phyloP scores from a whole-genome alignment of 305 asterid genomes.

The Solanum aculeatissimum region DNA sequence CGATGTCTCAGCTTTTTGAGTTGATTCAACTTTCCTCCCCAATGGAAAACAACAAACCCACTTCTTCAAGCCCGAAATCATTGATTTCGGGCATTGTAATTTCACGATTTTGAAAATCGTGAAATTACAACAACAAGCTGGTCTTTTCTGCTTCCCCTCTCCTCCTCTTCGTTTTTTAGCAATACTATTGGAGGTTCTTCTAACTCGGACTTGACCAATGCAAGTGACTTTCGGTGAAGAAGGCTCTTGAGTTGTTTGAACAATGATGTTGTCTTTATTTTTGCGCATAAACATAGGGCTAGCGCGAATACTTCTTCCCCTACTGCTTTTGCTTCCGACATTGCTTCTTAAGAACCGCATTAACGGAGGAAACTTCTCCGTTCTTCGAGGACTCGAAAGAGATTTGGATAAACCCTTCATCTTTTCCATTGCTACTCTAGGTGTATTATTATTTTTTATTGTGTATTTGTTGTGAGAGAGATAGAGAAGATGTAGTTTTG shows the following conservation, averaged over 20 bases:
- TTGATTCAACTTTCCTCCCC: conserved; percentile 23
- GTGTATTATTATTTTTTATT: not conserved
- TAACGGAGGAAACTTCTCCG: conserved; percentile 77
- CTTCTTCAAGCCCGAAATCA: conserved; percentile 14
- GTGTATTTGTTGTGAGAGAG: not conserved
- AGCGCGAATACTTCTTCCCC: conserved; percentile 32
- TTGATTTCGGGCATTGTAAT: conserved; percentile 9
- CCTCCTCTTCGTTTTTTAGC: not conserved
- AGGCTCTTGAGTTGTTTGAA: conserved; percentile 53
- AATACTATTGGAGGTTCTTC: conserved; percentile 37
- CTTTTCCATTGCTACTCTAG: not conserved
- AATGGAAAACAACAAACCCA: conserved; percentile 31
- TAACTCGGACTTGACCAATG: conserved; percentile 78
- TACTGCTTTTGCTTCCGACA: conserved; percentile 74
- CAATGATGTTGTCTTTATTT: conserved; percentile 9
- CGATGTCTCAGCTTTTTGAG: not conserved
- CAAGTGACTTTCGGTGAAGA: conserved; percentile 93
- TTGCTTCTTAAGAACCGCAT: conserved; percentile 64
- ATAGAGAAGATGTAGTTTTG: not conserved
- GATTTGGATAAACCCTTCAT: conserved; percentile 57
- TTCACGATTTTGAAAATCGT: not conserved
- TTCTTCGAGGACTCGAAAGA: conserved; percentile 58
- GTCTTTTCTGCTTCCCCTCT: not conserved
- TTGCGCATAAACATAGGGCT: conserved; percentile 61
- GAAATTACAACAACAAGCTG: conserved; percentile 3